Conservation (phyloP, 2,329 filamentous ascomycete species). For the Penicillium frequentans region DNA sequence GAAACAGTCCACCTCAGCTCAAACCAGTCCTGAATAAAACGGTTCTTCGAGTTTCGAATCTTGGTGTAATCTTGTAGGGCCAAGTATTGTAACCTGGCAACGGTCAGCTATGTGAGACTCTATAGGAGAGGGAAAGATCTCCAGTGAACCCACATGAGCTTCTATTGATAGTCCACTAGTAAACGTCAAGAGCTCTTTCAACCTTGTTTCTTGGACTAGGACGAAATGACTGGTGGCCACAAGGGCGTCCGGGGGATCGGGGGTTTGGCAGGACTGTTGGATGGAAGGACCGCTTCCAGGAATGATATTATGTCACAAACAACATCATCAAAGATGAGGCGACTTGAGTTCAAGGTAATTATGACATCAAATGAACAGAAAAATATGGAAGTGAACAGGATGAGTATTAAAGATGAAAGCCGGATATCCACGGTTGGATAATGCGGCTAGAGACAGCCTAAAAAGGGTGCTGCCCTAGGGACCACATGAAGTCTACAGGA, state of each 20-base stretch:
- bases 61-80: neutral
- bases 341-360: neutral
- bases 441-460: conserved; percentile 13
- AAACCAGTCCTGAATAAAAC: neutral
- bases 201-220: neutral
- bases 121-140: neutral
- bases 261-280: conserved; percentile 4
- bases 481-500: conserved; percentile 16
- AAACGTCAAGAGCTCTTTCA: neutral
- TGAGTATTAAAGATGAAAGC: conserved; percentile 11
- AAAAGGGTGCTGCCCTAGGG: conserved; percentile 1
- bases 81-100: conserved; percentile 18
- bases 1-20: neutral
- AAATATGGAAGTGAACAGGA: neutral
- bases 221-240: neutral
- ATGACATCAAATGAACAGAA: neutral
- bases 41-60: neutral
- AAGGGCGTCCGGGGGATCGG: neutral
- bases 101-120: conserved; percentile 24
- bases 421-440: conserved; percentile 3
- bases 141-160: neutral
- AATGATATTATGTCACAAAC: conserved; percentile 22
- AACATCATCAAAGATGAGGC: neutral
- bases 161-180: neutral
- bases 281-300: conserved; percentile 8